phyloP scores from a whole-genome alignment of 345 rosid genomes.

The Rubroshorea leprosula region DNA sequence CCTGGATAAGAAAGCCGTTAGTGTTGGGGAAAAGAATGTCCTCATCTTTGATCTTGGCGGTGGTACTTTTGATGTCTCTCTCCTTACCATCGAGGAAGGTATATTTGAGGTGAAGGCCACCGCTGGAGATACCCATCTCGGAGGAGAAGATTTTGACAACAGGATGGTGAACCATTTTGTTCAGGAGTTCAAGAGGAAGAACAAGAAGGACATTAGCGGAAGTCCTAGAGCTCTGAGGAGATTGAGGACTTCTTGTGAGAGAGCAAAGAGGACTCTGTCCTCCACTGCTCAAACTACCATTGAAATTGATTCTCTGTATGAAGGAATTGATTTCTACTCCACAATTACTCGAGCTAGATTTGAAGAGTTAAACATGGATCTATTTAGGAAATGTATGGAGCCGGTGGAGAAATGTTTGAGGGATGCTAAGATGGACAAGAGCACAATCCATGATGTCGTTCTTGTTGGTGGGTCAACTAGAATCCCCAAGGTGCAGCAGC shows the following conservation, averaged over 20 bases:
- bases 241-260: neutral
- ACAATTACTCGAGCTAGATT: neutral
- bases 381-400: slow-evolving; percentile 25
- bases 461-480: neutral
- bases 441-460: slow-evolving; percentile 7
- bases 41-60: neutral
- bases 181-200: neutral
- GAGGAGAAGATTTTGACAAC: neutral
- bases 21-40: neutral
- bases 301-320: neutral
- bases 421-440: slow-evolving; percentile 57
- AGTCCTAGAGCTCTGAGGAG: neutral
- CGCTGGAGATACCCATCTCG: neutral
- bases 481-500: neutral
- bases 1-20: neutral
- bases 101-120: neutral
- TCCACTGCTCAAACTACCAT: neutral
- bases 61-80: neutral
- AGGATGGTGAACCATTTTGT: neutral
- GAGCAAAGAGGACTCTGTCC: neutral
- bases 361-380: neutral
- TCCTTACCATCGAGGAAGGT: neutral
- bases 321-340: neutral
- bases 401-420: slow-evolving; percentile 50
- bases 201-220: neutral